Percentiles rank a stretch among this genome's conserved stretches.
Evolutionary conservation across 2,329 filamentous ascomycete genomes (phyloP).

Genomic region (Neofusicoccum umdonicola): DNA sequence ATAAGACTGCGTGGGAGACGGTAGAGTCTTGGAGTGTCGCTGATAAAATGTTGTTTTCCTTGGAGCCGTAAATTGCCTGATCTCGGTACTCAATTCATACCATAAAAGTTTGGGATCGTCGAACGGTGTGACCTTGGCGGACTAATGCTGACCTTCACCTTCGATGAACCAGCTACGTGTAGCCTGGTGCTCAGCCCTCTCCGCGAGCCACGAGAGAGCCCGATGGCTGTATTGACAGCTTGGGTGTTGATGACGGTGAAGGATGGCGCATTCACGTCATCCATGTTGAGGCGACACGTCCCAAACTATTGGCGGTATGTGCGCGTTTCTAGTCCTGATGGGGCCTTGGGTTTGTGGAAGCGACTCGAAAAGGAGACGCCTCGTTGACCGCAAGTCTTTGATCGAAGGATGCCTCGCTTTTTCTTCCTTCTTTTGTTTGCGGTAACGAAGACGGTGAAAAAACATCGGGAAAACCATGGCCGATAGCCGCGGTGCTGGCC

Average conservation of each 20-base stretch:
- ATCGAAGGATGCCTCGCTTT: neutral
- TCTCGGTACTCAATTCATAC: neutral
- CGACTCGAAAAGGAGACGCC: neutral
- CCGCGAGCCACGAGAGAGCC: neutral
- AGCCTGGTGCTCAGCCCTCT: neutral
- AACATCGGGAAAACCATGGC: neutral
- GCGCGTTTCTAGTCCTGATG: neutral
- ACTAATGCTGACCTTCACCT: neutral
- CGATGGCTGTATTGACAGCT: neutral
- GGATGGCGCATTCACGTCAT: neutral
- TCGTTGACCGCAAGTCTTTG: slow-evolving; percentile 6
- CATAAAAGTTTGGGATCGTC: neutral
- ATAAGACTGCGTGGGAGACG: neutral
- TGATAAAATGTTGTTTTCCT: neutral
- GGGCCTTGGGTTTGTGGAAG: neutral
- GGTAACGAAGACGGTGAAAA: neutral
- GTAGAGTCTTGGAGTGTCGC: neutral
- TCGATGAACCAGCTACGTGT: neutral
- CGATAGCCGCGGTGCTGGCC: neutral
- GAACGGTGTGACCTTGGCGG: neutral
- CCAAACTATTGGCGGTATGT: neutral
- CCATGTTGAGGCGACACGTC: neutral
- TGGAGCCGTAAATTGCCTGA: neutral
- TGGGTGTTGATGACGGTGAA: neutral
- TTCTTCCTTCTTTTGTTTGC: neutral